A percentile compares a stretch with the other conserved stretches of the same genome.
phyloP scores from a whole-genome alignment of 345 rosid species.

The Conringia planisiliqua region DNA sequence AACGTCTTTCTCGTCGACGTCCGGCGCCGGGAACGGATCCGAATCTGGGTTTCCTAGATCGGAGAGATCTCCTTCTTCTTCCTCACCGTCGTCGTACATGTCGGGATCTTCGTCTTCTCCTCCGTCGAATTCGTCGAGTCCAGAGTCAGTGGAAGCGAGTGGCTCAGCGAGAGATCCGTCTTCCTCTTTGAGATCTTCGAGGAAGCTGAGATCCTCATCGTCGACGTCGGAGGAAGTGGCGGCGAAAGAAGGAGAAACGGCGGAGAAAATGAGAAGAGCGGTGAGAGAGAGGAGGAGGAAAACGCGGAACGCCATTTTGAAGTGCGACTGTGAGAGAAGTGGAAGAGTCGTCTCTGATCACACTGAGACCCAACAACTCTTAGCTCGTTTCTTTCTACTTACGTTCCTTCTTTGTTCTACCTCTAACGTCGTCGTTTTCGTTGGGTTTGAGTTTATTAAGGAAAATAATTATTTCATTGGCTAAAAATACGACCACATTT shows the following conservation, averaged over 20 bases:
- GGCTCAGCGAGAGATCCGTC: conserved; percentile 9
- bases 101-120: conserved; percentile 34
- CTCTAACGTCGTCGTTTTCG: conserved; percentile 1
- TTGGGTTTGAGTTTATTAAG: not conserved
- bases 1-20: conserved; percentile 85
- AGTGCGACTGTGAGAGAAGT: conserved; percentile 2
- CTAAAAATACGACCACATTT: not conserved
- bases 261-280: conserved; percentile 50
- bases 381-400: not conserved
- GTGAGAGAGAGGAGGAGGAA: conserved; percentile 44
- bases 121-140: conserved; percentile 8
- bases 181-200: conserved; percentile 44
- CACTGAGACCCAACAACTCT: not conserved
- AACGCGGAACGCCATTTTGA: conserved; percentile 45
- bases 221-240: conserved; percentile 27
- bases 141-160: not conserved
- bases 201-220: conserved; percentile 83
- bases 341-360: not conserved
- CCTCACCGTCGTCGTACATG: conserved; percentile 45
- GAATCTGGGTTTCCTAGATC: conserved; percentile 60
- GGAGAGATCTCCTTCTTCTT: conserved; percentile 47
- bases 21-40: conserved; percentile 55
- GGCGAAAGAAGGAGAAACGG: conserved; percentile 44
- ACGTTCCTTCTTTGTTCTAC: not conserved
- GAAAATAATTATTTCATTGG: not conserved